A percentile compares a stretch with the other conserved stretches of the same genome.
phyloP scores from a whole-genome alignment of 2,329 filamentous ascomycete species.

The Penicillium vulpinum region DNA sequence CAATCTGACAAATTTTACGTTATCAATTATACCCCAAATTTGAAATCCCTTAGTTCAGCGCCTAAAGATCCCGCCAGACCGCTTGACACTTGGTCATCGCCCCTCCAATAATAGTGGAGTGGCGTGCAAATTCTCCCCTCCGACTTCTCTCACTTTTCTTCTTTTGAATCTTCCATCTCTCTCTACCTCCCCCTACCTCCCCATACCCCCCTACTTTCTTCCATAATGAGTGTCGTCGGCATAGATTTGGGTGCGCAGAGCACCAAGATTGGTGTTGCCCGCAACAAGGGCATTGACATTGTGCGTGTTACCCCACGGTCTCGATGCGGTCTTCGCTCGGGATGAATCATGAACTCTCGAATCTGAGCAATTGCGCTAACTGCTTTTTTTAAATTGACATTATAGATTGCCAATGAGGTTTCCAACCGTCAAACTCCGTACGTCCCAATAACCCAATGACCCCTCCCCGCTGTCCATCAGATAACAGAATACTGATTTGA shows the following conservation, averaged over 20 bases:
- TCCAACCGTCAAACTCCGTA: conserved; percentile 98
- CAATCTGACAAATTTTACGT: not conserved
- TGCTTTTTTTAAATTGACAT: conserved; percentile 7
- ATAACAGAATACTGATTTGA: conserved; percentile 19
- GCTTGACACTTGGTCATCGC: conserved; percentile 30
- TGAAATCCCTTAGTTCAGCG: not conserved
- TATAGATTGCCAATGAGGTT: conserved; percentile 95
- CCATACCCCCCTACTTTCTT: conserved; percentile 20
- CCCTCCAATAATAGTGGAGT: conserved; percentile 39
- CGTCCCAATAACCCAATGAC: no score
- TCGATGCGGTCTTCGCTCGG: not conserved
- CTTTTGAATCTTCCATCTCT: conserved; percentile 24
- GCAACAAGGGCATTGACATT: conserved; percentile 98
- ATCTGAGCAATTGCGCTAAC: conserved; percentile 15
- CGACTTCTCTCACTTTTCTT: conserved; percentile 23
- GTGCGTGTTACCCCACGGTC: conserved; percentile 60
- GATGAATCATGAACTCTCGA: not conserved
- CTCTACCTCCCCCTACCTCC: conserved; percentile 21
- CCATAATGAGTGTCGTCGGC: conserved; percentile 66
- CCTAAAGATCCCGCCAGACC: conserved; percentile 22
- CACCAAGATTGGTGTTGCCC: conserved; percentile 94
- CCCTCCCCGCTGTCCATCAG: not conserved
- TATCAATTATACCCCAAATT: conserved; percentile 6
- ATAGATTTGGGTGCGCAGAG: conserved; percentile 96
- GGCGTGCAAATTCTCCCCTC: conserved; percentile 43